phyloP scores from a whole-genome alignment of 2,329 filamentous ascomycete species.

The Aspergillus brunneoviolaceus region DNA sequence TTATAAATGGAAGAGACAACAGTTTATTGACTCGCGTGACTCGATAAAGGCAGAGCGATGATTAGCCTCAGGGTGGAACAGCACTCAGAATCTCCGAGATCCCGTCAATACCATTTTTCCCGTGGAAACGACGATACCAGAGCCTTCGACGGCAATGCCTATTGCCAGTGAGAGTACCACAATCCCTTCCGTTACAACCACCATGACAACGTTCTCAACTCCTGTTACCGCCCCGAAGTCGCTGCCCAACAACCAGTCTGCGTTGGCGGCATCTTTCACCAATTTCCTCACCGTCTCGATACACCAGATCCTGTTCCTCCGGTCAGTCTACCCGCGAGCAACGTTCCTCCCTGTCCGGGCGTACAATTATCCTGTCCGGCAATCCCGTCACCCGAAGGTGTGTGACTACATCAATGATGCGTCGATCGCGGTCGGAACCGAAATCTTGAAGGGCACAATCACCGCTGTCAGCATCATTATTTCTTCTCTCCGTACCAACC shows the following conservation, averaged over 20 bases:
- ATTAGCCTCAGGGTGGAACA: slow-evolving; percentile 46
- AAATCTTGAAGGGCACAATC: slow-evolving; percentile 64
- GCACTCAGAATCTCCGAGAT: slow-evolving; percentile 42
- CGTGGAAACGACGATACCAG: slow-evolving; percentile 34
- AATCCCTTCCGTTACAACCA: slow-evolving; percentile 31
- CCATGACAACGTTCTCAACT: slow-evolving; percentile 42
- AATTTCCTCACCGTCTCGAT: slow-evolving; percentile 79
- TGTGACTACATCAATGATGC: slow-evolving; percentile 85
- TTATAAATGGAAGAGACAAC: slow-evolving; percentile 9
- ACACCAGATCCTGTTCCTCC: slow-evolving; percentile 83
- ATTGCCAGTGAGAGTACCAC: slow-evolving; percentile 44
- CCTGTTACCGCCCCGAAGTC: slow-evolving; percentile 42
- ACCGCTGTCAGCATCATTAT: slow-evolving; percentile 58
- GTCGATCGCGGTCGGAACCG: slow-evolving; percentile 66
- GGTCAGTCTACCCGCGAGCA: slow-evolving; percentile 70
- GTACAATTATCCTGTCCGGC: slow-evolving; percentile 80
- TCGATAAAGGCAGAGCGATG: slow-evolving; percentile 43
- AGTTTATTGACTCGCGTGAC: slow-evolving; percentile 28
- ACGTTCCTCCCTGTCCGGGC: slow-evolving; percentile 78
- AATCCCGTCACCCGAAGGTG: slow-evolving; percentile 81
- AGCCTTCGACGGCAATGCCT: slow-evolving; percentile 40
- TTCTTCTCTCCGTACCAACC: slow-evolving; percentile 51
- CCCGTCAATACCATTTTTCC: slow-evolving; percentile 36
- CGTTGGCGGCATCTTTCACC: slow-evolving; percentile 68
- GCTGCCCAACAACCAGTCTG: slow-evolving; percentile 52